Evolutionary conservation across 2,329 filamentous ascomycete genomes (phyloP), one percentile per base, ranked within the genome.

Genomic region (Daldinia sp.): DNA sequence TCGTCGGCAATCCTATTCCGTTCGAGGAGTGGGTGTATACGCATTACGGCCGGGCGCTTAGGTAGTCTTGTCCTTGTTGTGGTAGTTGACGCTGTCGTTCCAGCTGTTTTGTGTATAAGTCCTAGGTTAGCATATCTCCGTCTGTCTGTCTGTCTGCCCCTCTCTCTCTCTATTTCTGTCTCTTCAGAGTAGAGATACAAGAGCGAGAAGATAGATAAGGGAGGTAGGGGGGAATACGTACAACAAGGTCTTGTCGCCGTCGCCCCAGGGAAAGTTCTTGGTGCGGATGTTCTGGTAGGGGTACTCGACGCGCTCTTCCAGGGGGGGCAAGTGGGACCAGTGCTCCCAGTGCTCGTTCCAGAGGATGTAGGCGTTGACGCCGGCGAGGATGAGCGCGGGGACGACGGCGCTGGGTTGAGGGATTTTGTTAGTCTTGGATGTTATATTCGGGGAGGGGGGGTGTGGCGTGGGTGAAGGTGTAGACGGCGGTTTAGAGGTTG

Each of bases 301-400:
- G 82, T 98, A 99, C 84, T 98, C 92, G 74, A 86, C 82, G 76
- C 92, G 90, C 83, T 99, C 95, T 84, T 96, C 93, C 72, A 94
- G 84, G 70, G 95, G 91, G 64, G 91, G 87, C 79, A 92, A 82
- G 82, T 98, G 94, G 54, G 80, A 82, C 87, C 90, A 93, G 86
- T 99, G 95, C 82, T 96, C 92, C 94, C 94, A 98, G 82, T 99
- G 95, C 83, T 96, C 92, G 74, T 87, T 89, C 93, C 93, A 99
- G 68, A 97, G 88, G 76, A 89, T 88, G 79, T 91, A 97, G 74
- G 94, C 94, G 79, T 99, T 99, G 80, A 89, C 82, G 70, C 81
- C 78, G 63, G 90, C 89, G 70, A 93, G 82, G 71, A 90, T 80
- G 61, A 98, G 83, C 77, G 81, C 83, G 58, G 94, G 94, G 69